Evolutionary conservation across 345 rosid species (phyloP).

Genomic region (Boechera retrofracta): DNA sequence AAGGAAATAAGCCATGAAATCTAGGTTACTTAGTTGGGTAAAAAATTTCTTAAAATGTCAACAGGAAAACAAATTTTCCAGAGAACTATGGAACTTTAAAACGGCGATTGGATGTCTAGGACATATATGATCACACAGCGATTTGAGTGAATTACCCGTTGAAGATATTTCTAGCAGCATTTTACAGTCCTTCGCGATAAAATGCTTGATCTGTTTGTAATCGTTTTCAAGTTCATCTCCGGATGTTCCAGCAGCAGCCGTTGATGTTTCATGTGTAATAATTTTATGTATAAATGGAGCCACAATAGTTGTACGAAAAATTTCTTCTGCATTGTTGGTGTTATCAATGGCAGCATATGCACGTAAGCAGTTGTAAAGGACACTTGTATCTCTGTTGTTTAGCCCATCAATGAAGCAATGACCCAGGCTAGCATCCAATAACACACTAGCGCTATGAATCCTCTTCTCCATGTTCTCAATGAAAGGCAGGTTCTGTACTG

Average conservation of each 20-base stretch:
- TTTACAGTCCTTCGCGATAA: slow-evolving; percentile 73
- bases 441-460: slow-evolving; percentile 80
- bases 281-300: slow-evolving; percentile 74
- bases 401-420: slow-evolving; percentile 95
- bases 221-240: slow-evolving; percentile 82
- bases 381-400: slow-evolving; percentile 81
- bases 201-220: slow-evolving; percentile 72
- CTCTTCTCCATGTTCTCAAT: slow-evolving; percentile 97
- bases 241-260: slow-evolving; percentile 53
- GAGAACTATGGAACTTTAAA: slow-evolving; percentile 5
- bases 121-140: neutral
- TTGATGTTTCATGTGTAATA: slow-evolving; percentile 61
- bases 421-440: slow-evolving; percentile 92
- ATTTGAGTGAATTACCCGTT: slow-evolving; percentile 56
- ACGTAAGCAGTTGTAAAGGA: slow-evolving; percentile 92
- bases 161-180: slow-evolving; percentile 86
- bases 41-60: neutral
- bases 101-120: neutral
- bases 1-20: slow-evolving; percentile 18
- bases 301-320: slow-evolving; percentile 78
- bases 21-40: neutral
- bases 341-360: slow-evolving; percentile 97
- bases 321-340: slow-evolving; percentile 76
- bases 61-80: neutral
- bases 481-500: slow-evolving; percentile 99